phyloP scores from a whole-genome alignment of 164 flowering plant genomes.

The Umbellularia californica region DNA sequence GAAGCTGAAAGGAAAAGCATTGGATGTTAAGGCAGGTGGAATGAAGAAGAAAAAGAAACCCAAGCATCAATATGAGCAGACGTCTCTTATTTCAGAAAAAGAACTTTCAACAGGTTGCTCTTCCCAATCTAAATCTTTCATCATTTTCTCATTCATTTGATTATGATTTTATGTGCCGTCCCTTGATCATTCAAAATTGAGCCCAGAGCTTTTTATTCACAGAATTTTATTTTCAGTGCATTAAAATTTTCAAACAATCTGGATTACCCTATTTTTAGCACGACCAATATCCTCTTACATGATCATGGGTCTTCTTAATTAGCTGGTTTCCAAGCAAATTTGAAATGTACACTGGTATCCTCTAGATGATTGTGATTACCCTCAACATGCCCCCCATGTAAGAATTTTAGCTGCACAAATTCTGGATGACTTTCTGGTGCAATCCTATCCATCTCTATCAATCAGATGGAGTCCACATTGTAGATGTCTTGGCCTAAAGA shows the following conservation, averaged over 20 bases:
- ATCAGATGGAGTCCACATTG: not conserved
- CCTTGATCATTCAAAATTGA: not conserved
- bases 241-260: not conserved
- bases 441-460: not conserved
- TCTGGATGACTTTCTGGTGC: too few species aligned
- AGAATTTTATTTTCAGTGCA: not conserved
- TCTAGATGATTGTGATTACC: too few species aligned
- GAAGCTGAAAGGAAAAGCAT: constrained; percentile 76
- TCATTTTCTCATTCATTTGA: not conserved
- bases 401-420: too few species aligned
- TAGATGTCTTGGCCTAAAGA: not conserved
- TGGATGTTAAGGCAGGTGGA: constrained; percentile 69
- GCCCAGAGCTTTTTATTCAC: not conserved
- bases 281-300: not conserved
- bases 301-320: too few species aligned
- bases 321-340: too few species aligned
- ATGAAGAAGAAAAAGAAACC: constrained; percentile 66
- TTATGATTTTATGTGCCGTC: not conserved
- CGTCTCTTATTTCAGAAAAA: constrained; percentile 22
- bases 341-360: too few species aligned
- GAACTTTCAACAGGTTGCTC: constrained; percentile 41
- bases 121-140: not conserved
- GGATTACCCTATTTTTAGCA: not conserved
- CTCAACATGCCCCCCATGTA: too few species aligned
- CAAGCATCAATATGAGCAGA: constrained; percentile 35